Evolutionary conservation across 345 rosid species (phyloP).

Genomic region (Passiflora organensis): DNA sequence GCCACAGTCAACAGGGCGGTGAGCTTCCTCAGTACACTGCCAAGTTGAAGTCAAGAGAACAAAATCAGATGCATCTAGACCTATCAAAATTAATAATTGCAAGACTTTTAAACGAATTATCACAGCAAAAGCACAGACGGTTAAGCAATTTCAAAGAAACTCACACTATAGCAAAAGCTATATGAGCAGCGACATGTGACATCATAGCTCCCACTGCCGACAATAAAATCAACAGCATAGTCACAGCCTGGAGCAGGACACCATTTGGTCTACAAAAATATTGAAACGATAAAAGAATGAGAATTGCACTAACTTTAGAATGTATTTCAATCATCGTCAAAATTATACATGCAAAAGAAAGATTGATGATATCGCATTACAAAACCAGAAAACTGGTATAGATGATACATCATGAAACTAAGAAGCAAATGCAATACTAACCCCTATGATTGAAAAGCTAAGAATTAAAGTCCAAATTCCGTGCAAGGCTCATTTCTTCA

Average conservation of each 20-base stretch:
- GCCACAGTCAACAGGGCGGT: conserved; percentile 93
- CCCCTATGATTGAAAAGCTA: too few species aligned
- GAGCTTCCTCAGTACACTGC: conserved; percentile 98
- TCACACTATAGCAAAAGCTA: conserved; percentile 92
- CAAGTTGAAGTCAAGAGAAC: neutral
- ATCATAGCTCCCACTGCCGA: conserved; percentile 77
- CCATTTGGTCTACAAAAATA: conserved; percentile 79
- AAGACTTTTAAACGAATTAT: neutral
- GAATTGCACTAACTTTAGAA: neutral
- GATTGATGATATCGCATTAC: neutral
- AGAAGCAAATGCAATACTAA: neutral
- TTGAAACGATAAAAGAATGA: neutral
- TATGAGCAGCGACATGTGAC: conserved; percentile 72
- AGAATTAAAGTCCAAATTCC: neutral
- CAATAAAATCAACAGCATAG: conserved; percentile 76
- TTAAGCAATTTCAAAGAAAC: conserved; percentile 18
- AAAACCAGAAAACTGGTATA: neutral
- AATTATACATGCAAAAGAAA: too few species aligned
- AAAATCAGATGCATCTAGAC: neutral
- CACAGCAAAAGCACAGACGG: neutral
- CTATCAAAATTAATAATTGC: neutral
- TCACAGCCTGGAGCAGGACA: conserved; percentile 99
- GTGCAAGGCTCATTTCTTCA: neutral
- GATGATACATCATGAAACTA: neutral
- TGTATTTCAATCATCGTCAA: too few species aligned